phyloP scores from a whole-genome alignment of 2,329 filamentous ascomycete genomes.

The Dactylellina haptotyla region DNA sequence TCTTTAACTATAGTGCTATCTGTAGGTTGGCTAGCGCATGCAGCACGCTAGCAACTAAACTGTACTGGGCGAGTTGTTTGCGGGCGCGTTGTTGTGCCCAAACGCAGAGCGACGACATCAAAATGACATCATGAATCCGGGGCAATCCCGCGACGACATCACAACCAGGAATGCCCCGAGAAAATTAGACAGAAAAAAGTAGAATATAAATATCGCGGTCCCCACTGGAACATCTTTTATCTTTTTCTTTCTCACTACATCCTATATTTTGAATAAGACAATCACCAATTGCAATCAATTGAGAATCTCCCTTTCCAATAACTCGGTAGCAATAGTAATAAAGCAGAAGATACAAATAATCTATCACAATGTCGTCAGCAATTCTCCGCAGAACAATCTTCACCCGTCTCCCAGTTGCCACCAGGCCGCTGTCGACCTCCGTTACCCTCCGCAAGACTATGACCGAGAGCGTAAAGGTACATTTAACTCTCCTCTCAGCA shows the following conservation, averaged over 20 bases:
- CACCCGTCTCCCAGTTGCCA: constrained; percentile 22
- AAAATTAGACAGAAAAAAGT: not conserved
- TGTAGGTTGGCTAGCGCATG: not conserved
- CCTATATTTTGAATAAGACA: too few species aligned
- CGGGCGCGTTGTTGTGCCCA: not conserved
- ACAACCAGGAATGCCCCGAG: not conserved
- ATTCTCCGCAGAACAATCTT: constrained; percentile 41
- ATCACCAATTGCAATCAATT: not conserved
- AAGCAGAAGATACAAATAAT: not conserved
- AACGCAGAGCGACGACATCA: constrained; percentile 30
- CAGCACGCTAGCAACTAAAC: too few species aligned
- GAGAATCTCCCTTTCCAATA: not conserved
- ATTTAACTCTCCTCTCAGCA: not conserved
- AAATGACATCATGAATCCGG: constrained; percentile 44
- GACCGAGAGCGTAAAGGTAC: constrained; percentile 43
- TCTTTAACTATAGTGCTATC: too few species aligned
- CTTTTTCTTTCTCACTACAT: not conserved
- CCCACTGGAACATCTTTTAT: constrained; percentile 2
- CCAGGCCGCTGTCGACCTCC: constrained; percentile 46
- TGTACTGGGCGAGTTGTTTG: not conserved
- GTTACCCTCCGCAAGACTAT: constrained; percentile 20
- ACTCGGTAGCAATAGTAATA: not conserved
- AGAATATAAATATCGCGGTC: constrained; percentile 33
- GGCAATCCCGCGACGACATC: not conserved
- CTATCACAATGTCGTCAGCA: constrained; percentile 39